Percentiles rank a stretch among this genome's conserved stretches.
Evolutionary conservation across 2,329 filamentous ascomycete species (phyloP).

Genomic region (Diplodia sapinea): DNA sequence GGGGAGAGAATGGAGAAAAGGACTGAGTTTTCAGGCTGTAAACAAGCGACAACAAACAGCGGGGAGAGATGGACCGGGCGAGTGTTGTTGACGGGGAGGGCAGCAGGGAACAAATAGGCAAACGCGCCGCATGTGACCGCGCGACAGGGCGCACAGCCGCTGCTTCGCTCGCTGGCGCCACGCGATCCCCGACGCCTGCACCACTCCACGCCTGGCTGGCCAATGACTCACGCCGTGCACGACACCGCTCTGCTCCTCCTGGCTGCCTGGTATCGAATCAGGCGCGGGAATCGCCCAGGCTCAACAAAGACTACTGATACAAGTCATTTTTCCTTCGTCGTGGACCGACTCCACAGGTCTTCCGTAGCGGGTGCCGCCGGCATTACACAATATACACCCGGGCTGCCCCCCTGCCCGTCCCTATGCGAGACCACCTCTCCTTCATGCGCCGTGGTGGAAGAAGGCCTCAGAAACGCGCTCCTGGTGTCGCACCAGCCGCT

Average conservation of each 20-base stretch:
- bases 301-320: slow-evolving; percentile 14
- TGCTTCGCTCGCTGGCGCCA: background rate
- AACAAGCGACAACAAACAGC: background rate
- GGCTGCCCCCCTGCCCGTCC: background rate
- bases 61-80: background rate
- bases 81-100: background rate
- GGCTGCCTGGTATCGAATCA: slow-evolving; percentile 14
- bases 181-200: slow-evolving; percentile 7
- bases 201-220: background rate
- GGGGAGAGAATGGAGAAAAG: background rate
- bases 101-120: slow-evolving; percentile 15
- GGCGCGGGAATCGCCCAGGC: background rate
- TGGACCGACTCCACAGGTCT: background rate
- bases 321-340: slow-evolving; percentile 1
- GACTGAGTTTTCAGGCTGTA: background rate
- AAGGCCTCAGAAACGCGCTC: slow-evolving; percentile 61
- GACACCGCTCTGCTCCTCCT: slow-evolving; percentile 6
- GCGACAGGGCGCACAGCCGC: slow-evolving; percentile 5
- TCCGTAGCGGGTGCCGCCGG: background rate
- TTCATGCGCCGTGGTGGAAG: slow-evolving; percentile 43
- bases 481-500: slow-evolving; percentile 70
- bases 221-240: slow-evolving; percentile 24
- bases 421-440: too few relatives aligned
- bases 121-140: slow-evolving; percentile 26
- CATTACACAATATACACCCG: slow-evolving; percentile 16